These are phyloP conservation scores for Neurospora sp. DNA, from an alignment of 495 filamentous ascomycete genomes.

Conservation along the genomic window DNA sequence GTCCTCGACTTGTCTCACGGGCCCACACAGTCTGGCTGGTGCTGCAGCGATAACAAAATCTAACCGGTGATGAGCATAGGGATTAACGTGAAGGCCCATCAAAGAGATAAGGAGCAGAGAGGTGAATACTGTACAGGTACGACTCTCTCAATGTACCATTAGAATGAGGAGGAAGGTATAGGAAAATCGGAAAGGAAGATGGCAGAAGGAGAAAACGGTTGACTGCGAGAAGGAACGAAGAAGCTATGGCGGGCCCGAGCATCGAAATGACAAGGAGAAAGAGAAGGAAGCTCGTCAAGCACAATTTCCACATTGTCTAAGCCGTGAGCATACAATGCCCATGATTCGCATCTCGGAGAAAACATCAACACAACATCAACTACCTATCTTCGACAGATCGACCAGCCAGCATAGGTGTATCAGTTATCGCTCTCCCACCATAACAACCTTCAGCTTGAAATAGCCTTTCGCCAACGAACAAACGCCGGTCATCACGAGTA, in stretches of 20 bases:
- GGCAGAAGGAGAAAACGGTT: background rate
- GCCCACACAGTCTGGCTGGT: background rate
- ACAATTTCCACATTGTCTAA: background rate
- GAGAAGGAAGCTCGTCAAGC: background rate
- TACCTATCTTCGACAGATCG: background rate
- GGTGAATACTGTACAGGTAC: background rate
- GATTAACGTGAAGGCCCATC: background rate
- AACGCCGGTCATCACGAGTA: background rate
- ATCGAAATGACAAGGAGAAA: background rate
- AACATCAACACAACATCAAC: background rate
- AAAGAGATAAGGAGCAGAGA: background rate
- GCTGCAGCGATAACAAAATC: background rate
- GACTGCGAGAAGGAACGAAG: background rate
- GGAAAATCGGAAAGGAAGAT: background rate
- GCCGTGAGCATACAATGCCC: background rate
- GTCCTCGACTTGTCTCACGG: background rate
- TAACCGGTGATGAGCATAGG: background rate
- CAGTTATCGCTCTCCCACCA: background rate
- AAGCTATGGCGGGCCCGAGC: background rate
- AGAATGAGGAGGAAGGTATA: background rate
- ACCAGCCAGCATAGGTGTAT: background rate
- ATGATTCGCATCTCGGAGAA: background rate
- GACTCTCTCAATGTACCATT: background rate
- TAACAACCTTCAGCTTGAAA: background rate
- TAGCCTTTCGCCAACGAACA: background rate